Conservation (phyloP, 2,329 filamentous ascomycete genomes). For the Hymenoscyphus fructigenus region DNA sequence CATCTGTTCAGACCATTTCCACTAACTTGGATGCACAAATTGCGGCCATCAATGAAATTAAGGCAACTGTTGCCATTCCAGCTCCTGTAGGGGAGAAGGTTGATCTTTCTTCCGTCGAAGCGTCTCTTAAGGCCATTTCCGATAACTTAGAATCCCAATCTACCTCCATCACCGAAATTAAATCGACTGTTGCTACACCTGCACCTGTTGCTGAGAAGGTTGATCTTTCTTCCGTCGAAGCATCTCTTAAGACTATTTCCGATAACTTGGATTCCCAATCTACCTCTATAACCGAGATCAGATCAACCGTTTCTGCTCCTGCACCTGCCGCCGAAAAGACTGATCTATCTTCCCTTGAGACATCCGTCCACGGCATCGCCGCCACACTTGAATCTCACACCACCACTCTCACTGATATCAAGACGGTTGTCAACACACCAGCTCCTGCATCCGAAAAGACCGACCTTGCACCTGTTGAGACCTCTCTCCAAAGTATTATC, state of each 20-base stretch:
- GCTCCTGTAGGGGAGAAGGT: constrained; percentile 15
- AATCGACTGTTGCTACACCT: constrained; percentile 18
- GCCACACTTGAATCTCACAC: constrained; percentile 13
- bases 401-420: constrained; percentile 23
- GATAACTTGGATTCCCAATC: constrained; percentile 14
- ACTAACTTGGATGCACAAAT: constrained; percentile 15
- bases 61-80: constrained; percentile 13
- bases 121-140: constrained; percentile 14
- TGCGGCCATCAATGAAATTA: constrained; percentile 20
- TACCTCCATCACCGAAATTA: constrained; percentile 18
- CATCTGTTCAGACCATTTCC: constrained; percentile 13
- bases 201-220: constrained; percentile 22
- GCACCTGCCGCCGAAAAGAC: constrained; percentile 22
- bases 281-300: constrained; percentile 18
- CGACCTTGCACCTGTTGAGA: constrained; percentile 15
- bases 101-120: constrained; percentile 15
- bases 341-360: constrained; percentile 22
- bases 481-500: constrained; percentile 13
- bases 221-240: constrained; percentile 23
- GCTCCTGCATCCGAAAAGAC: constrained; percentile 16
- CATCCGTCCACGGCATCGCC: constrained; percentile 11
- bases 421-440: constrained; percentile 14
- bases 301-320: constrained; percentile 17
- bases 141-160: constrained; percentile 14
- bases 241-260: constrained; percentile 13